Base-by-base conservation (phyloP, 352 stramenopile species). In the Phytophthora crassamura region DNA sequence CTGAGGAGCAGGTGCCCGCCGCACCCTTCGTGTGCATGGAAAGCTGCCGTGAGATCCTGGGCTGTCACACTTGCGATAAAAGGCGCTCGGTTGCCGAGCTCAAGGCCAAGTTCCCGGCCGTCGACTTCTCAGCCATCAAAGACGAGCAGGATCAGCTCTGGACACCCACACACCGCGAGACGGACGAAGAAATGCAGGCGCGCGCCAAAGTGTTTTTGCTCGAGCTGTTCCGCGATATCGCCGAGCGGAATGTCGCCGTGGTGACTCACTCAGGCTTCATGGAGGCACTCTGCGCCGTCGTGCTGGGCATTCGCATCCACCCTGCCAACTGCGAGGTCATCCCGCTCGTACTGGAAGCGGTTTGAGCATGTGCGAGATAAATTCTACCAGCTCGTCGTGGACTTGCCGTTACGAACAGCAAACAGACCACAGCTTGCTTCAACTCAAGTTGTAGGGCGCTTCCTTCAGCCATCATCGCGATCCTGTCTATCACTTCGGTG, bases 231-330 rank as follows among this genome's bases (percentile, higher is more conserved):
- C 49, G 50, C n/a, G 69, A 78, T 3, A 72, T 88, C 16, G 73
- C 68, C 4, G 79, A 93, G 64, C 67, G 53, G 11, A 72, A 86
- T 41, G 80, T 91, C 14, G 78, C 72, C 0, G 74, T 93, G 2
- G 78, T 88, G 48, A 78, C 78, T 5, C 85, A 93, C 64, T 88
- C 81, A 9, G 83, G 75, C n/a, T 93, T 91, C 59, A 91, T 93
- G 55, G 70, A 77, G 32, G 69, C 75, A 11, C 59, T 86, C 9
- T 84, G 77, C 61, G 74, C 78, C 28, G 67, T 88, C 10, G 72
- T 88, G 16, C 42, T 81, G 35, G 35, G 68, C 7, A 49, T 80
- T 25, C 60, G 50, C 10, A 78, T 85, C 38, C 59, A 75, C 46
- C 63, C 71, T 5, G 59, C 54, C 3, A 86, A 86, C 64, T 88